Conservation (phyloP, 352 stramenopile species). For the Poterioochromonas sp. region DNA sequence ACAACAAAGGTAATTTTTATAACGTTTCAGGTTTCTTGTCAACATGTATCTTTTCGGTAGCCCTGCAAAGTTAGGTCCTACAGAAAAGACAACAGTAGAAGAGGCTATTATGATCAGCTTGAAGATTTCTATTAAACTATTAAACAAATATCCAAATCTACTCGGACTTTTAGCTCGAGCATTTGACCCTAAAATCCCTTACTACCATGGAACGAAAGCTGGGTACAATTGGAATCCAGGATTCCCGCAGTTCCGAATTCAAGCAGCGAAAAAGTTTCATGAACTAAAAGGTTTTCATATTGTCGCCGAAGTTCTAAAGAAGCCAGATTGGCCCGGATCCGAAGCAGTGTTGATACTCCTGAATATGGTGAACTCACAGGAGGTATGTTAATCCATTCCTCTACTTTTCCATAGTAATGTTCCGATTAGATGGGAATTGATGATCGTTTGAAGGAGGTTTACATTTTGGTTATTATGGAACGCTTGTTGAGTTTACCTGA, state of each 20-base stretch:
- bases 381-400: not conserved
- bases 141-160: not conserved
- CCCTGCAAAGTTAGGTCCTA: not conserved
- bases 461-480: constrained; percentile 47
- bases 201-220: not conserved
- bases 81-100: not conserved
- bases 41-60: not conserved
- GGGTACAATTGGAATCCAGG: not conserved
- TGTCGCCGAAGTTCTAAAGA: not conserved
- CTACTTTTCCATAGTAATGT: not conserved
- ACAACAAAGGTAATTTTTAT: not conserved
- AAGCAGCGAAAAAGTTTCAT: not conserved
- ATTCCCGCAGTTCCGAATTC: not conserved
- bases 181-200: not conserved
- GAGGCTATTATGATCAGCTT: not conserved
- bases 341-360: not conserved
- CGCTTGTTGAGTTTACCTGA: constrained; percentile 66
- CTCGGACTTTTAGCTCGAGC: not conserved
- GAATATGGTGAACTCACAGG: not conserved
- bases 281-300: constrained; percentile 20
- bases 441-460: not conserved
- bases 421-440: not conserved
- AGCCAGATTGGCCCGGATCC: not conserved
- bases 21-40: not conserved
- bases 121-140: not conserved